Base-by-base conservation (phyloP, 1,139 yeast species). In the Debaryomycetaceae sp. region DNA sequence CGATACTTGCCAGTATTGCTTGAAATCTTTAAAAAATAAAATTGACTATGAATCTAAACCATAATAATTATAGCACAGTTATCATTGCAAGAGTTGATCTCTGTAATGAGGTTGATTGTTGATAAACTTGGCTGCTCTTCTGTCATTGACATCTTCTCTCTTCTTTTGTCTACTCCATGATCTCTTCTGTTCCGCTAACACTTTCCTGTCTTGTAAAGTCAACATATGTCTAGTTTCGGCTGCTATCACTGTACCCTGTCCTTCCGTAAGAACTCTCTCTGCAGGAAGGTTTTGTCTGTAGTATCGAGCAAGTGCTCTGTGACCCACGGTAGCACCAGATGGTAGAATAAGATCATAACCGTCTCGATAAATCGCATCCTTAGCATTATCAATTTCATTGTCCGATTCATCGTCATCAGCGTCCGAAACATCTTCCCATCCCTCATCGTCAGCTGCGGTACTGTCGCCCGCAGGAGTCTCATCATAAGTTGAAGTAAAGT, bases 71-170 rank as follows among this genome's bases (percentile, higher is more conserved):
- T 36, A 42, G 27, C 39, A 20, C 42, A 36, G 14, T 35, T 22
- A 41, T 62, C 72, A 91, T 71, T 91, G 97, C 58, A 93, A 76
- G 55, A 93, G 75, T 65, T 84, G 95, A 65, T 93, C 98, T 65
- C 98, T 84, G 78, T 74, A 93, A 65, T 91, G 90, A 45, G 87
- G 86, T 76, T 93, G 97, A 75, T 85, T 78, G 66, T 93, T 93
- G 65, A 88, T 75, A 63, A 83, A 84, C 66, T 87, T 87, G 50
- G 85, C 83, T 36, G 89, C 86, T 58, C 89, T 81, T 70, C 93
- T 85, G 59, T 85, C 90, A 31, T 83, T 76, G 47, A 77, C 70
- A 60, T 88, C 89, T 57, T 78, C 83, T 52, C 83, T 78, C 63
- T 77, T 80, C 62, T 78, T 77, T 62, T 85, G 83, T 41, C 79